phyloP scores from a whole-genome alignment of 2,329 filamentous ascomycete genomes.

The Piedraia hortae region DNA sequence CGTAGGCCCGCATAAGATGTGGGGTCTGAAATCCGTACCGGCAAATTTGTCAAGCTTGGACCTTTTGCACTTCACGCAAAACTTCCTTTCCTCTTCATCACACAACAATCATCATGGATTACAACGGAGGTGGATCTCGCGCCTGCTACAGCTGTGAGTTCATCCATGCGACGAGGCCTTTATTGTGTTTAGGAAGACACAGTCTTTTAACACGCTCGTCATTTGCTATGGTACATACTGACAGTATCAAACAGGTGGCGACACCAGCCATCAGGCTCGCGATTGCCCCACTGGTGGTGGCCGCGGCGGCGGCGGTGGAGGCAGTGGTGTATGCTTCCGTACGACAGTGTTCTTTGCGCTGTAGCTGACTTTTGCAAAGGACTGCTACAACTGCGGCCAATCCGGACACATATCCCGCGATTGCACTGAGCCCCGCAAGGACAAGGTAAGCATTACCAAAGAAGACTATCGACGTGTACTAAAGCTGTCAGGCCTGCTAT shows the following conservation, averaged over 20 bases:
- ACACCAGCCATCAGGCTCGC: conserved; percentile 21
- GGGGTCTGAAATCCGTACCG: too few species aligned
- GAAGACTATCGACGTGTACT: not conserved
- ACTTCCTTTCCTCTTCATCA: too few species aligned
- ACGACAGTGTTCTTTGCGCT: conserved; percentile 6
- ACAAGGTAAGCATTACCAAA: conserved; percentile 29
- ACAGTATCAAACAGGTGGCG: conserved; percentile 19
- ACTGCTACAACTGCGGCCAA: conserved; percentile 20
- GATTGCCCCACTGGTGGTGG: conserved; percentile 24
- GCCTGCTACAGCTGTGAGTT: conserved; percentile 31
- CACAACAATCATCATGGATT: conserved; percentile 17
- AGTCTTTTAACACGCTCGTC: too few species aligned
- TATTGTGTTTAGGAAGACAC: too few species aligned
- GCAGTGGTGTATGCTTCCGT: conserved; percentile 9
- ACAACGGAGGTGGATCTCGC: conserved; percentile 19
- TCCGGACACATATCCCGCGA: conserved; percentile 39
- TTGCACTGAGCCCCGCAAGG: conserved; percentile 69
- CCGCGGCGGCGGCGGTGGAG: too few species aligned
- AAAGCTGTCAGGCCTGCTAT: conserved; percentile 12
- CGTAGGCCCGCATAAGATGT: too few species aligned
- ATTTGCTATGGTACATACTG: too few species aligned
- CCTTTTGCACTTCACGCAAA: too few species aligned
- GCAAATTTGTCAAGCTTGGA: too few species aligned
- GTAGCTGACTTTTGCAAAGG: conserved; percentile 10
- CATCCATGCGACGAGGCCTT: too few species aligned